Base-by-base conservation (phyloP, 2,329 filamentous ascomycete species). In the Chaetomium globosum region DNA sequence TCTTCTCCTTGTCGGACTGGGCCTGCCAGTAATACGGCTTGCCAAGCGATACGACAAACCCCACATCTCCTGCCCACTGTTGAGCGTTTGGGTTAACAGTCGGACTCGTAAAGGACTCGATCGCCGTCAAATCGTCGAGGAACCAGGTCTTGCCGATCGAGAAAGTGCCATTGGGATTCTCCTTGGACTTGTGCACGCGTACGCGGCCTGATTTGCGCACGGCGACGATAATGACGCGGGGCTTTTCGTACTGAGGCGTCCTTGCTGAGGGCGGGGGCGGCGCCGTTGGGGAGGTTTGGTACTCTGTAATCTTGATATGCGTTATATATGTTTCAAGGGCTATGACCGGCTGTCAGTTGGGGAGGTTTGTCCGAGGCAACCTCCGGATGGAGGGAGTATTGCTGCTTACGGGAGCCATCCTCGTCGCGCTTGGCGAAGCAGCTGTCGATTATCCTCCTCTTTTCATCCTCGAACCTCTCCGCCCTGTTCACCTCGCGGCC, bases 81-180 rank as follows among this genome's bases (percentile, higher is more conserved):
- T 89, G 77, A 82, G 85, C 70, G 80, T 85, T 75, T 69, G 89
- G 71, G 77, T 82, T 74, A 82, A 85, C 74, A 76, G 81, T 78
- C 23, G 86, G 77, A 52, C 88, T 83, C 7, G 87, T 89, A 74
- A 89, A 98, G 30, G 92, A 95, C 76, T 96, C 90, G 70, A 99
- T 91, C 54, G 85, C 84, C 4, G 86, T 85, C 57, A 99, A 81
- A 75, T 99, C 95, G 77, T 98, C 94, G 71, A 99, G 85, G 75
- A 93, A 91, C 95, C 95, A 99, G 3, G 95, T 97, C 80, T 99
- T 99, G 70, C 95, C 95, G 71, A 99, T 97, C 23, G 94, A 98
- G 77, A 97, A 99, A 28, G 91, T 88, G 63, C 93, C 93, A 76
- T 97, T 97, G 63, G 86, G 83, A 76, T 99, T 99, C 80, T 99